These are phyloP conservation scores for Viola odorata DNA, from an alignment of 345 rosid species.

Conservation along the genomic window DNA sequence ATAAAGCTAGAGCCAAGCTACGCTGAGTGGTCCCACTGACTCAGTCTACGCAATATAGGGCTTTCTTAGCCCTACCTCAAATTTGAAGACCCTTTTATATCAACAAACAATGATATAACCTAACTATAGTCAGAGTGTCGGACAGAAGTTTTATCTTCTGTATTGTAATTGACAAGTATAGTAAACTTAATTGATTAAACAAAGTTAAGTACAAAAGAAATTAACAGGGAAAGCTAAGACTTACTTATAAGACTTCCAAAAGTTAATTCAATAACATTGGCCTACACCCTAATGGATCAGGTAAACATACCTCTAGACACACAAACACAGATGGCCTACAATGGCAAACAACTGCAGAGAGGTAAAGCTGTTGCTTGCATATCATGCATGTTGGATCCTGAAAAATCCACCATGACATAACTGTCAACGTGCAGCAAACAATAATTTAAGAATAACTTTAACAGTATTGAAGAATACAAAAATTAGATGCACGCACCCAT, in stretches of 20 bases:
- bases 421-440: neutral
- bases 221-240: neutral
- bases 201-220: neutral
- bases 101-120: too few species aligned
- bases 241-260: neutral
- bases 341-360: constrained; percentile 68
- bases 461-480: neutral
- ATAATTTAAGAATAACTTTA: constrained; percentile 1
- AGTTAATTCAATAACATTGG: neutral
- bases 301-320: constrained; percentile 79
- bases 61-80: too few species aligned
- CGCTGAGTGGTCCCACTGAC: too few species aligned
- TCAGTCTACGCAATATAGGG: too few species aligned
- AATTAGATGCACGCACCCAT: neutral
- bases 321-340: constrained; percentile 81
- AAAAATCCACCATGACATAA: constrained; percentile 25
- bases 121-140: too few species aligned
- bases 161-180: too few species aligned
- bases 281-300: neutral
- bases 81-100: too few species aligned
- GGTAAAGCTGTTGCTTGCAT: constrained; percentile 84
- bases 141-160: too few species aligned
- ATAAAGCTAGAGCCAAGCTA: too few species aligned
- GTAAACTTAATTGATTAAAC: neutral
- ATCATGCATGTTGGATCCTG: constrained; percentile 89